These are phyloP conservation scores for Diaporthe batatas DNA, from an alignment of 2,329 filamentous ascomycete genomes.

Conservation along the genomic window DNA sequence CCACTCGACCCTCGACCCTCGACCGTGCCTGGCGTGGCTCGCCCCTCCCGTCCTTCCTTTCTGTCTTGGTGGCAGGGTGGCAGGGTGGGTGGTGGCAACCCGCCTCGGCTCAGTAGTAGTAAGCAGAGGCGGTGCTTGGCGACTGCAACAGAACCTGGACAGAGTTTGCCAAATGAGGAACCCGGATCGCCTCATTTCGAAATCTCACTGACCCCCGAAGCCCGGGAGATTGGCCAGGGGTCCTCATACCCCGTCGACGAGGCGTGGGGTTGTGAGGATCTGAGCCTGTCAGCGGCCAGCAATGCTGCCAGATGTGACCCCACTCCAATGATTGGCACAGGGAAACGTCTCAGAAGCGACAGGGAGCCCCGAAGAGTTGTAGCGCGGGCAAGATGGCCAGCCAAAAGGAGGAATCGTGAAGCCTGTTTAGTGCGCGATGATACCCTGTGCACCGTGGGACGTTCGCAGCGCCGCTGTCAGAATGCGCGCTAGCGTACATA, in stretches of 20 bases:
- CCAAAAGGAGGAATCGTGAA: conserved; percentile 27
- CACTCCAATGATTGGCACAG: conserved; percentile 28
- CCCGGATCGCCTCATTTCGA: conserved; percentile 29
- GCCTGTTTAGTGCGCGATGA: conserved; percentile 23
- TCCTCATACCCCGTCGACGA: conserved; percentile 24
- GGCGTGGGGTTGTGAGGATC: conserved; percentile 22
- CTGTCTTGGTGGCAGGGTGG: background rate
- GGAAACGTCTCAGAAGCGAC: conserved; percentile 49
- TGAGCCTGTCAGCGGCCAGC: conserved; percentile 28
- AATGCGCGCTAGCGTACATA: background rate
- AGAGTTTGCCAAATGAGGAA: conserved; percentile 24
- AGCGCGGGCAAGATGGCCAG: conserved; percentile 33
- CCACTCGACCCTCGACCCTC: background rate
- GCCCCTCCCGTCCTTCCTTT: background rate
- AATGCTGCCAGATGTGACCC: background rate
- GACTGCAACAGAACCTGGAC: conserved; percentile 13
- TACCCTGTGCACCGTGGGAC: background rate
- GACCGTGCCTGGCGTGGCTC: too few species aligned
- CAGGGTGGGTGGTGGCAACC: conserved; percentile 17
- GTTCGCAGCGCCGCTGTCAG: conserved; percentile 19
- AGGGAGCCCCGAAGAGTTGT: conserved; percentile 50
- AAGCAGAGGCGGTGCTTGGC: conserved; percentile 25
- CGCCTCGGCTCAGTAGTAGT: conserved; percentile 10
- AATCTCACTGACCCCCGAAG: conserved; percentile 22
- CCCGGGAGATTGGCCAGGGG: conserved; percentile 31